phyloP scores from a whole-genome alignment of 2,329 filamentous ascomycete genomes.

The Thielaviopsis musarum region DNA sequence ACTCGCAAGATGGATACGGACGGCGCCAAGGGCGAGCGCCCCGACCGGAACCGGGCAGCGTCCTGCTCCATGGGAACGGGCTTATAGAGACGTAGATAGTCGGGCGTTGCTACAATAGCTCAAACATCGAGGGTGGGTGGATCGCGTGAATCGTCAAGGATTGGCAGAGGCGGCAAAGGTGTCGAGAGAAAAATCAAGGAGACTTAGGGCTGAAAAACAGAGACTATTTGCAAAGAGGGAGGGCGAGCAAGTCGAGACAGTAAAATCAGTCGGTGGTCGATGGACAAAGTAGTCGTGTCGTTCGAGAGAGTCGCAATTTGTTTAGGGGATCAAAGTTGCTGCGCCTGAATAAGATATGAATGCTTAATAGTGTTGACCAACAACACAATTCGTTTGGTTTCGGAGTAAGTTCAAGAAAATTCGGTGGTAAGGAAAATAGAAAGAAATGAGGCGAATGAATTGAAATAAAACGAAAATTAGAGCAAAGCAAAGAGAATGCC shows the following conservation, averaged over 20 bases:
- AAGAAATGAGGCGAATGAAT: background rate
- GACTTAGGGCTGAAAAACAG: background rate
- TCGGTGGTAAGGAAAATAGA: background rate
- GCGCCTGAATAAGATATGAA: background rate
- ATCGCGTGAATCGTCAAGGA: background rate
- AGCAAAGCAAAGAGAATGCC: background rate
- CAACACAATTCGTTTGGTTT: background rate
- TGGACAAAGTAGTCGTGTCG: background rate
- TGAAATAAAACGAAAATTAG: background rate
- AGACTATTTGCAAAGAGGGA: background rate
- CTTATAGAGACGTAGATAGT: conserved; percentile 3
- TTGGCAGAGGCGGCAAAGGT: background rate
- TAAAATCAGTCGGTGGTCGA: background rate
- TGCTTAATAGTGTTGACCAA: background rate
- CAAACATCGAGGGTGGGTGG: conserved; percentile 1
- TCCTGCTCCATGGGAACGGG: conserved; percentile 2
- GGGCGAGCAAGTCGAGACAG: background rate
- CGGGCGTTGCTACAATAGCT: conserved; percentile 3
- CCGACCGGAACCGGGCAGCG: background rate
- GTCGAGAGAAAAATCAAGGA: background rate
- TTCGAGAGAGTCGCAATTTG: background rate
- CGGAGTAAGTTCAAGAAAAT: background rate
- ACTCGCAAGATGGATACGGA: conserved; percentile 34
- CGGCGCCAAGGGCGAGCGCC: conserved; percentile 5
- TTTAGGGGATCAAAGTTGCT: background rate